phyloP scores from a whole-genome alignment of 1,284 basidiomycete genomes.

The Tremellales sp. region DNA sequence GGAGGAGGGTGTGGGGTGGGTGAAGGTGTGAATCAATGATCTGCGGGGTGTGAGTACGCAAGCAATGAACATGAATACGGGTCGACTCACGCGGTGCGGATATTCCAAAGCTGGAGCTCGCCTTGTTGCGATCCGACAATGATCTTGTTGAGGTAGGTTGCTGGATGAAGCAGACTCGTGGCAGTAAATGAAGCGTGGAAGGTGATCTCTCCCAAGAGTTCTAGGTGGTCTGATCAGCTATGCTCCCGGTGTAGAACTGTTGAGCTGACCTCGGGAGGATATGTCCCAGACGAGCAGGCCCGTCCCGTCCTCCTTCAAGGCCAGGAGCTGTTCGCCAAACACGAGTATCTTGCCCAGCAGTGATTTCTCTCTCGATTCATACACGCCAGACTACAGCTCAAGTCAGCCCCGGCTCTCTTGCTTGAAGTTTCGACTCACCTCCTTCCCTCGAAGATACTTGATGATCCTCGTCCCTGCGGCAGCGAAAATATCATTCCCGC shows the following conservation, averaged over 20 bases:
- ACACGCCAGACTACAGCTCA: conserved; percentile 20
- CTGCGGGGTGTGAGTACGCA: conserved; percentile 25
- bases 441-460: conserved; percentile 82
- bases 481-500: conserved; percentile 81
- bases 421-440: conserved; percentile 58
- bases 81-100: conserved; percentile 65
- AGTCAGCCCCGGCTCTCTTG: not conserved
- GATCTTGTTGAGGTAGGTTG: conserved; percentile 96
- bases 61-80: not conserved
- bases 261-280: not conserved
- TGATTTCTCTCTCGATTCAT: conserved; percentile 41
- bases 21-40: conserved; percentile 52
- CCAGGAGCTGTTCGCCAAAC: conserved; percentile 75
- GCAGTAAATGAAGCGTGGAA: conserved; percentile 68
- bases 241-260: not conserved
- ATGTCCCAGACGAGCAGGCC: conserved; percentile 77
- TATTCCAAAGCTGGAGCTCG: conserved; percentile 89
- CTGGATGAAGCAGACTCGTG: conserved; percentile 79
- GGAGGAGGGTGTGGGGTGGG: conserved; percentile 41
- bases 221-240: conserved; percentile 13
- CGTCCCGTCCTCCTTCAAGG: conserved; percentile 74
- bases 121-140: conserved; percentile 81
- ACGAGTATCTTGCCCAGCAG: conserved; percentile 55
- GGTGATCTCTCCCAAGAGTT: conserved; percentile 53
- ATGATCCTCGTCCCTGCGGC: conserved; percentile 66